Base-by-base conservation (phyloP, 768 basidiomycete genomes). In the Nidula microcarpa region DNA sequence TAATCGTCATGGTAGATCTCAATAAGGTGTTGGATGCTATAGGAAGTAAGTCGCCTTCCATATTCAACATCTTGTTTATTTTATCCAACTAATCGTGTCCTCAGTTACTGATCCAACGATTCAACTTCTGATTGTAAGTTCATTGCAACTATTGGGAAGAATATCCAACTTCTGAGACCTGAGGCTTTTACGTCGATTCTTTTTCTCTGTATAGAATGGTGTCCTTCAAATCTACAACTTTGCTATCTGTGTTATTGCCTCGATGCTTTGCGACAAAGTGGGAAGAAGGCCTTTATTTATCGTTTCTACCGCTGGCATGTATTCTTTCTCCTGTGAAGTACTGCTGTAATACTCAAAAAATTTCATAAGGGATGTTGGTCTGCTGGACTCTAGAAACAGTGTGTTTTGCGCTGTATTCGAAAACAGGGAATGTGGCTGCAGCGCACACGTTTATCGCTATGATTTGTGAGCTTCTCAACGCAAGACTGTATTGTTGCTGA, bases 331-430 rank as follows among this genome's bases (percentile, higher is more conserved):
- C 46, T 23, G 9, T 51, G 44, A 46, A 10, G 44, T 16, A 41
- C 47, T 34, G 16, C 18, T 36, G 47, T 54, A 49, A 55, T 45
- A n/a, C 2, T 47, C 51, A 57, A 70, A 23, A 23, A 23, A 23
- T 23, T 1, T 23, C 23, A 53, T 13, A 44, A 66, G 70, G 71
- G 11, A 86, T 86, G 82, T 59, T 78, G 6, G 33, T 84, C 6
- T 80, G 80, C 64, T 86, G 80, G 71, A 77, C 66, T 34, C 64
- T 80, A 4, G 84, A 86, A 66, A 83, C 81, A 1, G 65, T 81
- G 35, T 82, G 79, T 60, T 78, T 80, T 36, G 55, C 64, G 0
- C 45, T 63, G 5, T 65, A 63, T 50, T 65, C 79, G 0, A 62
- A 74, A 52, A 74, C 72, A 52, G 68, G 72, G 7, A 62, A 69